Evolutionary conservation across 2,329 filamentous ascomycete species (phyloP).

Genomic region (Didymella sp.): DNA sequence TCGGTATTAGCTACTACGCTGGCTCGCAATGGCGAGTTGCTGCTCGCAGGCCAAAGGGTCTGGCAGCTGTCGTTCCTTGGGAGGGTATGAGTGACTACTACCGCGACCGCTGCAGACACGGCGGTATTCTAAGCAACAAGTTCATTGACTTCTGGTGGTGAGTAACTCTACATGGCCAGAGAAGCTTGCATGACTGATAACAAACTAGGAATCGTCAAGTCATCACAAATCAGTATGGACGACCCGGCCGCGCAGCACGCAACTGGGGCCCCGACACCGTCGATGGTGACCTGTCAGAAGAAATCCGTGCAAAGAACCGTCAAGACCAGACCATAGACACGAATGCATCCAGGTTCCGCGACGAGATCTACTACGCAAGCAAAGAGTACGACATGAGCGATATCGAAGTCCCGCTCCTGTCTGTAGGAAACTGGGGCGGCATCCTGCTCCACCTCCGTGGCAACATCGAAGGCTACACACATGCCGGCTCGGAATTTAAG

Average conservation of each 20-base stretch:
- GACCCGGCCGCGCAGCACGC: constrained; percentile 55
- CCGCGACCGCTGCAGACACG: constrained; percentile 53
- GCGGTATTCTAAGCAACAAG: constrained; percentile 48
- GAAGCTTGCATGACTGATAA: not conserved
- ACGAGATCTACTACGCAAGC: constrained; percentile 68
- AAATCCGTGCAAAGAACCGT: constrained; percentile 59
- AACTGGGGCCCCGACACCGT: constrained; percentile 65
- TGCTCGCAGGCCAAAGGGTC: constrained; percentile 59
- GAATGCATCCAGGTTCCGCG: constrained; percentile 61
- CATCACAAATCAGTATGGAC: constrained; percentile 72
- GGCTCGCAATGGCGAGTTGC: constrained; percentile 64
- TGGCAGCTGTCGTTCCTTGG: constrained; percentile 62
- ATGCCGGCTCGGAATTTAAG: constrained; percentile 71
- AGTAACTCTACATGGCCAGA: not conserved
- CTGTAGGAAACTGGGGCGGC: constrained; percentile 74
- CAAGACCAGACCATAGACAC: constrained; percentile 46
- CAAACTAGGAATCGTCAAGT: constrained; percentile 68
- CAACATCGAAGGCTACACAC: constrained; percentile 69
- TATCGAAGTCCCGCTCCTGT: constrained; percentile 71
- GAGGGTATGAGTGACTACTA: constrained; percentile 65
- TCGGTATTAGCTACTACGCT: constrained; percentile 62
- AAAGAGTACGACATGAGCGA: constrained; percentile 71
- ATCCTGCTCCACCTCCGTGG: constrained; percentile 73
- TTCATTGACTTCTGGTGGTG: constrained; percentile 64
- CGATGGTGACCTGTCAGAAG: constrained; percentile 64